phyloP scores from a whole-genome alignment of 305 asterid species.

The Galium porrigens region DNA sequence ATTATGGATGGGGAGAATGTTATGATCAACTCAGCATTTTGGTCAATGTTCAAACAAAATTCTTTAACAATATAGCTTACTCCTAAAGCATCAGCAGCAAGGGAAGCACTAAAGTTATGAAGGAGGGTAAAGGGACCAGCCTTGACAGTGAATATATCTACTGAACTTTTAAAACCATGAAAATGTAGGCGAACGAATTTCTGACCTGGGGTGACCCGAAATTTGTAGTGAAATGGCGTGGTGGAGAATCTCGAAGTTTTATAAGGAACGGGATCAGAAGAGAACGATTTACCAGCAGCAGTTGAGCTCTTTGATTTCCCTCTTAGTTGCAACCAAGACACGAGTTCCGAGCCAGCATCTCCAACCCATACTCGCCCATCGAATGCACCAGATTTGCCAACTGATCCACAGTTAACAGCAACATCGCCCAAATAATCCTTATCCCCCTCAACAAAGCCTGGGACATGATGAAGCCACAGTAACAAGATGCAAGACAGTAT shows the following conservation, averaged over 20 bases:
- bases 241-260: constrained; percentile 30
- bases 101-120: constrained; percentile 31
- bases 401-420: too few relatives aligned
- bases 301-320: background rate
- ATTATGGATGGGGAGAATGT: too few relatives aligned
- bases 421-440: too few relatives aligned
- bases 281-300: background rate
- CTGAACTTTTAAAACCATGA: constrained; percentile 16
- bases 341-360: too few relatives aligned
- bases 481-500: too few relatives aligned
- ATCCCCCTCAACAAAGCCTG: too few relatives aligned
- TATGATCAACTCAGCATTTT: too few relatives aligned
- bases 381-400: too few relatives aligned
- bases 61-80: constrained; percentile 30
- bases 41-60: too few relatives aligned
- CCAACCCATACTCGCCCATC: too few relatives aligned
- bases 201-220: background rate
- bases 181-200: constrained; percentile 32
- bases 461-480: too few relatives aligned
- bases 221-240: constrained; percentile 29
- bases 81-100: constrained; percentile 16
- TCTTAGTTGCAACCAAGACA: too few relatives aligned
- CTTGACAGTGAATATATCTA: constrained; percentile 31
- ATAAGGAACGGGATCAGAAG: constrained; percentile 20
- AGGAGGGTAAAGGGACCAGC: constrained; percentile 40